phyloP scores from a whole-genome alignment of 768 basidiomycete species.

The Sporobolomyces pararoseus region DNA sequence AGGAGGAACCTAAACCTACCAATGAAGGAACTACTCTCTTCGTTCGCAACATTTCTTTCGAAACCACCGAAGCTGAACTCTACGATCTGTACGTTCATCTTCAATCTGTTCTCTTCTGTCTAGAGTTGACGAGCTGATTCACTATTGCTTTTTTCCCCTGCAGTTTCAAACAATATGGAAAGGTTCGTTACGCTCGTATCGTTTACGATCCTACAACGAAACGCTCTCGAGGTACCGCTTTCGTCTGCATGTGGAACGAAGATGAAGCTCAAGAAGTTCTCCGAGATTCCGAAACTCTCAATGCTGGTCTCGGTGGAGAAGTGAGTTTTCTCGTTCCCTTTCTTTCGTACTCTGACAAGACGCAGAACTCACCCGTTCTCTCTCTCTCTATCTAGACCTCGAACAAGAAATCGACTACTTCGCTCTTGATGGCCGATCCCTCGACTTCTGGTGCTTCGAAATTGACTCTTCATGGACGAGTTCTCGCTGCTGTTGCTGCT shows the following conservation, averaged over 20 bases:
- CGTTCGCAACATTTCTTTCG: constrained; percentile 86
- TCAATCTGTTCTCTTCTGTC: constrained; percentile 1
- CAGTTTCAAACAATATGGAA: constrained; percentile 88
- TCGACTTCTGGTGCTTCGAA: constrained; percentile 74
- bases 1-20: constrained; percentile 30
- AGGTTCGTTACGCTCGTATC: constrained; percentile 86
- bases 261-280: constrained; percentile 83
- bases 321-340: neutral
- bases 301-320: constrained; percentile 39
- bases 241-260: constrained; percentile 93
- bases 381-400: constrained; percentile 40
- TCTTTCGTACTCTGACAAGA: no score
- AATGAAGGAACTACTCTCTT: constrained; percentile 81
- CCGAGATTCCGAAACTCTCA: constrained; percentile 48
- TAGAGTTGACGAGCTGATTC: neutral
- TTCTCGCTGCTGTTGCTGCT: constrained; percentile 82
- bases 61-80: constrained; percentile 88
- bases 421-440: constrained; percentile 89
- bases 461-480: constrained; percentile 85
- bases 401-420: constrained; percentile 70
- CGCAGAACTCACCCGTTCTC: neutral
- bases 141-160: neutral
- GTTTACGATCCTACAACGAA: constrained; percentile 77
- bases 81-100: constrained; percentile 63
- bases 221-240: constrained; percentile 89